Evolutionary conservation across 306 rosid genomes (phyloP).

Genomic region (Luffa aegyptiaca): DNA sequence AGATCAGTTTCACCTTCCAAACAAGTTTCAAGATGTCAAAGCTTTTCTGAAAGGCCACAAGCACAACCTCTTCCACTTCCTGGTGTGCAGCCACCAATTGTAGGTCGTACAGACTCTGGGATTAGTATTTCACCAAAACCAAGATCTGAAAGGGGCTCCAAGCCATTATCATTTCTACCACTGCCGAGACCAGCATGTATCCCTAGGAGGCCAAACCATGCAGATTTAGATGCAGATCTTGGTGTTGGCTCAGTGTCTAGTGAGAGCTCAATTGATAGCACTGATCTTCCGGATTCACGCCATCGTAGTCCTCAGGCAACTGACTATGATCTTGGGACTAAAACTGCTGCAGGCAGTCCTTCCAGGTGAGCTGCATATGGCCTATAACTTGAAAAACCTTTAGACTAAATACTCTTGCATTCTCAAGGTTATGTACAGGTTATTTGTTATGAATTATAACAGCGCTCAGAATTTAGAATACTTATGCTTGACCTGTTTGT

Average conservation of each 20-base stretch:
- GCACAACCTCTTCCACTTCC: constrained; percentile 98
- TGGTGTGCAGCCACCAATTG: constrained; percentile 36
- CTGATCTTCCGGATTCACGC: constrained; percentile 56
- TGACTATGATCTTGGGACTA: constrained; percentile 65
- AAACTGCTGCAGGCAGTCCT: constrained; percentile 66
- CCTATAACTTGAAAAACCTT: background rate
- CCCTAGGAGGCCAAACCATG: constrained; percentile 33
- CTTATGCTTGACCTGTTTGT: constrained; percentile 23
- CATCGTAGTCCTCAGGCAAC: constrained; percentile 61
- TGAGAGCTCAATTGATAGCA: constrained; percentile 72
- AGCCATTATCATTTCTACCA: constrained; percentile 45
- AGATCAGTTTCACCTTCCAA: constrained; percentile 79
- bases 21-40: constrained; percentile 79
- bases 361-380: constrained; percentile 43
- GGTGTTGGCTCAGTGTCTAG: constrained; percentile 55
- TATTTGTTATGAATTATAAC: background rate
- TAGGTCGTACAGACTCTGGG: constrained; percentile 58
- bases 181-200: constrained; percentile 61
- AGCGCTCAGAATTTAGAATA: constrained; percentile 10
- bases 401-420: background rate
- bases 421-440: background rate
- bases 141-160: constrained; percentile 39
- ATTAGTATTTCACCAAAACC: constrained; percentile 45
- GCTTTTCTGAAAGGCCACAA: constrained; percentile 75
- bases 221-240: constrained; percentile 62